Conservation (phyloP, 306 rosid genomes). For the Purshia tridentata region DNA sequence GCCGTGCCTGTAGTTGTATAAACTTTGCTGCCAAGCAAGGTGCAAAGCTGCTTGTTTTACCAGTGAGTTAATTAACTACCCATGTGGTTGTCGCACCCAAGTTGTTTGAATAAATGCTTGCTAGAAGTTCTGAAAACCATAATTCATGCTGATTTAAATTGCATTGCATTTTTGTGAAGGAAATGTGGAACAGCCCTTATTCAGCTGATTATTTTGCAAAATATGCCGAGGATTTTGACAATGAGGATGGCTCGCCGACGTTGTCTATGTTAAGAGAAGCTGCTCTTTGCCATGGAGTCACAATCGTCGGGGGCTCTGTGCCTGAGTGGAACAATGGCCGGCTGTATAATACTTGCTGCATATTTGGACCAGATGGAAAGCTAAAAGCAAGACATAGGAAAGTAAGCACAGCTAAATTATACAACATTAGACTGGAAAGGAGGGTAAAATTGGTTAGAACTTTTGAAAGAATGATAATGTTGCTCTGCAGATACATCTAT, state of each 20-base stretch:
- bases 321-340: constrained; percentile 25
- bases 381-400: constrained; percentile 32
- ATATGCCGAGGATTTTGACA: constrained; percentile 21
- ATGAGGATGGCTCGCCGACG: constrained; percentile 14
- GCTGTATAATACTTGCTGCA: constrained; percentile 36
- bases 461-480: neutral
- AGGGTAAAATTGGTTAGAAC: neutral
- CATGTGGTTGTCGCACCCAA: neutral
- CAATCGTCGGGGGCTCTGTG: constrained; percentile 35
- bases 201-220: constrained; percentile 18
- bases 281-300: constrained; percentile 18
- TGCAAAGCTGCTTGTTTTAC: constrained; percentile 28
- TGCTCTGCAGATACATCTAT: constrained; percentile 34
- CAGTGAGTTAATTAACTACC: constrained; percentile 22
- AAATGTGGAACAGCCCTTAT: constrained; percentile 33
- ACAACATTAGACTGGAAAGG: neutral
- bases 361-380: constrained; percentile 39
- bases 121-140: neutral
- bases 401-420: constrained; percentile 4
- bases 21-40: constrained; percentile 10
- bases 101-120: constrained; percentile 14
- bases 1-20: constrained; percentile 8
- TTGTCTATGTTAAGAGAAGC: constrained; percentile 28
- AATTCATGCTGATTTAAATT: neutral
- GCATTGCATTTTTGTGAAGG: neutral